Base-by-base conservation (phyloP, 176 grass and related monocot genomes). In the Saccharum officinarum region DNA sequence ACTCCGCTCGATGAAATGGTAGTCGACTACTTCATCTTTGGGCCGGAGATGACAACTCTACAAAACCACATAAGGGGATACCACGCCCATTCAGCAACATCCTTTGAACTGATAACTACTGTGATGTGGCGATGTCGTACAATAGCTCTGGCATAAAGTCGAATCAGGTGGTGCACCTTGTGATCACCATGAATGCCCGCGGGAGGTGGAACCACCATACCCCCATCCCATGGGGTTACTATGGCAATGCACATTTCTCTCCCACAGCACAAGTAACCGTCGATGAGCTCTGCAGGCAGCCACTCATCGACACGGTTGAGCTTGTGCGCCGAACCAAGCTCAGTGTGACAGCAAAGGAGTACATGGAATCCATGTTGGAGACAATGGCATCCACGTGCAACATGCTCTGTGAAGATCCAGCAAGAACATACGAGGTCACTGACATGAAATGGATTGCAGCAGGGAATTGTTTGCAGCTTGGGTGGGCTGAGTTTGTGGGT, bases 401-500 rank as follows among this genome's bases (percentile, higher is more conserved):
- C 13, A 54, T 5, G 50, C 5, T 7, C 20, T 54, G 50, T 54
- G 50, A 54, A 54, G 50, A 54, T 20, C 50, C 17, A 0, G 16
- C 50, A 54, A 78, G 42, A 26, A 78, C 49, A 5, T 88, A 88
- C 18, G 86, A 88, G 33, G 86, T 88, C 0, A 79, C 86, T 4
- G 86, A 88, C 20, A 52, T 63, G 1, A 88, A 71, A 18, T 88
- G 80, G 80, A 79, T 22, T 11, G 75, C 55, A 0, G 67, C 26
- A 0, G 61, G 61, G n/a, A 66, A 64, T 3, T 67, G 39, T 14
- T 3, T 83, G 12, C 38, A 65, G 5, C 63, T 83, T 5, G 86
- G 86, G 33, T 84, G 67, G 86, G 81, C 86, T 9, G 80, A 88
- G 12, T 16, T 54, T 10, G 80, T 61, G 23, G 80, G 80, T 1